Conservation (phyloP, 148 eudicot species). For the Drosera capensis region DNA sequence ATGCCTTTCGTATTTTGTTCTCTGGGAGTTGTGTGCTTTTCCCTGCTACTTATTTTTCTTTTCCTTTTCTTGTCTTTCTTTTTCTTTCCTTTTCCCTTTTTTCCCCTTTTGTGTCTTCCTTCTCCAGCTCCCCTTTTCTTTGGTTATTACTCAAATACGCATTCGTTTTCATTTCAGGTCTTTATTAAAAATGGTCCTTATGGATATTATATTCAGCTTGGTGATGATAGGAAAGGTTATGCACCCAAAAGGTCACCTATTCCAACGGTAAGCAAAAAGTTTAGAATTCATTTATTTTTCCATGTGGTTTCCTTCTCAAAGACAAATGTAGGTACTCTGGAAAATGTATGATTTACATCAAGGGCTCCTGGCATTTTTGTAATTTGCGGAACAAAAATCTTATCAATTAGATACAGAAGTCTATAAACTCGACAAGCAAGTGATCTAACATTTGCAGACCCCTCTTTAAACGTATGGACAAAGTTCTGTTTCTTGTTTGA, state of each 20-base stretch:
- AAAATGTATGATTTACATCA: not conserved
- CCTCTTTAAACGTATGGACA: too few relatives aligned
- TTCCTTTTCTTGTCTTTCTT: not conserved
- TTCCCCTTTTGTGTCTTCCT: too few relatives aligned
- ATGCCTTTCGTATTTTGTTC: not conserved
- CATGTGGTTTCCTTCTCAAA: not conserved
- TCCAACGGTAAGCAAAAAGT: conserved; percentile 29
- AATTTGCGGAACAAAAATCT: not conserved
- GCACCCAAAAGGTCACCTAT: conserved; percentile 64
- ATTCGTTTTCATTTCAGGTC: conserved; percentile 29
- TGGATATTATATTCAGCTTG: conserved; percentile 86
- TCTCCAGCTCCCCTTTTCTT: too few relatives aligned
- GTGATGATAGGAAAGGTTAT: conserved; percentile 86
- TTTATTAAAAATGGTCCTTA: conserved; percentile 77
- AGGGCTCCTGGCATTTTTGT: not conserved
- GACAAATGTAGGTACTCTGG: not conserved
- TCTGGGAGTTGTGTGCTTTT: not conserved
- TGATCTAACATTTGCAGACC: too few relatives aligned
- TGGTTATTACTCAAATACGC: not conserved
- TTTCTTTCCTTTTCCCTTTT: not conserved
- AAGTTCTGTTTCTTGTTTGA: too few relatives aligned
- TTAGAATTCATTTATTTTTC: not conserved
- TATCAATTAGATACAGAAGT: too few relatives aligned
- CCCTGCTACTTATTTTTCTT: too few relatives aligned
- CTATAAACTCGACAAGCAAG: too few relatives aligned